A percentile compares a stretch with the other conserved stretches of the same genome.
phyloP scores from a whole-genome alignment of 305 asterid genomes.

The Fraxinus paxiana region DNA sequence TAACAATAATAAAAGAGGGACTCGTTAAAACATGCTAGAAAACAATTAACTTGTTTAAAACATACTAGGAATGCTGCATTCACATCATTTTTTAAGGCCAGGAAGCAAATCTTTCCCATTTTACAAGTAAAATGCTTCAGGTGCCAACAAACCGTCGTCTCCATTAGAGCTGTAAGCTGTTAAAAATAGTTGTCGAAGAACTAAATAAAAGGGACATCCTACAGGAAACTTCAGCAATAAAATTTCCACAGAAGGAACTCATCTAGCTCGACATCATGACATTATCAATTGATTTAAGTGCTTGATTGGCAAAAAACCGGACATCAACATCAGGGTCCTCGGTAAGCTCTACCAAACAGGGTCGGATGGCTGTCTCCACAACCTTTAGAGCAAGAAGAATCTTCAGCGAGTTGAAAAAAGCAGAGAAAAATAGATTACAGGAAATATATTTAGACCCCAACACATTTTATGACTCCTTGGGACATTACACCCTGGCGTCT shows the following conservation, averaged over 20 bases:
- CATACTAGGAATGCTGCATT: neutral
- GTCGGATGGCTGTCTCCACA: constrained; percentile 57
- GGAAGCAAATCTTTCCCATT: neutral
- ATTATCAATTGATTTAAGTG: constrained; percentile 54
- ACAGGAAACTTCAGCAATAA: neutral
- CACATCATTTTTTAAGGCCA: neutral
- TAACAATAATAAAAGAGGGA: neutral
- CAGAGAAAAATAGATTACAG: neutral
- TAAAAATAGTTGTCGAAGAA: neutral
- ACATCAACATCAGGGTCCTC: constrained; percentile 88
- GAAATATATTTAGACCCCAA: neutral
- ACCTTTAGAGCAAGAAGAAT: constrained; percentile 32
- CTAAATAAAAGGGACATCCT: neutral
- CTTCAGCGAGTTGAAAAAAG: neutral
- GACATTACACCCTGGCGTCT: neutral
- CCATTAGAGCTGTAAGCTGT: neutral
- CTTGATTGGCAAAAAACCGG: constrained; percentile 62
- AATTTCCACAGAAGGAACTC: neutral
- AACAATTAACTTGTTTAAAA: neutral
- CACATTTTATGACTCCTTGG: neutral
- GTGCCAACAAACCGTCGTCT: neutral
- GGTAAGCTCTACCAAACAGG: constrained; percentile 56
- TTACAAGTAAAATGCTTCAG: neutral
- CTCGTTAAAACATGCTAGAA: neutral
- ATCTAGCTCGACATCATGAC: constrained; percentile 65